Evolutionary conservation across 371 early-diverging fungal species (phyloP).

Genomic region (Apophysomyces trapeziformis): DNA sequence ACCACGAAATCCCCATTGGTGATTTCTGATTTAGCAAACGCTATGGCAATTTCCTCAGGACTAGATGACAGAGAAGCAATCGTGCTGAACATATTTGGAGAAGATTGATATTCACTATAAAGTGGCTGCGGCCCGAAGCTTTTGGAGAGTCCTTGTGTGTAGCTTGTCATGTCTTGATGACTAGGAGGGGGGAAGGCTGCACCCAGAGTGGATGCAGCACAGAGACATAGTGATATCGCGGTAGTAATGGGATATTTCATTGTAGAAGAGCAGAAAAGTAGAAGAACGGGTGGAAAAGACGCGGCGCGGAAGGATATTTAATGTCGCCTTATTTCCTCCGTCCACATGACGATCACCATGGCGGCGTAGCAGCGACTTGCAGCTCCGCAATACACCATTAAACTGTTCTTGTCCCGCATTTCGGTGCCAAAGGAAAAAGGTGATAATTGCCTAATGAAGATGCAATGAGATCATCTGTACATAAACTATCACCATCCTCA

Average conservation of each 20-base stretch:
- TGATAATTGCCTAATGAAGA: conserved; percentile 7
- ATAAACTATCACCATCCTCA: neutral
- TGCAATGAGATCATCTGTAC: conserved; percentile 6
- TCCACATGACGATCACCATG: conserved; percentile 11
- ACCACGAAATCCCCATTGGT: conserved; percentile 54
- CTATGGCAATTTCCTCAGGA: conserved; percentile 46
- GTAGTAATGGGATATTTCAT: conserved; percentile 21
- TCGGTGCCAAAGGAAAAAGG: conserved; percentile 2
- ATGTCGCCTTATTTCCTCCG: neutral
- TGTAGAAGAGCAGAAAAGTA: neutral
- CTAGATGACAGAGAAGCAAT: neutral
- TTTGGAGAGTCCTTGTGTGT: conserved; percentile 28
- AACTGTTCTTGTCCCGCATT: neutral
- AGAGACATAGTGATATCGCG: conserved; percentile 10
- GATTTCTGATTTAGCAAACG: conserved; percentile 51
- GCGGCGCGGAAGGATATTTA: conserved; percentile 5
- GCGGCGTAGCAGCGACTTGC: neutral
- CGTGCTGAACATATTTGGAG: conserved; percentile 10
- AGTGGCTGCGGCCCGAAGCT: conserved; percentile 42
- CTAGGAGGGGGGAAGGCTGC: neutral
- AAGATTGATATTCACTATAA: conserved; percentile 29
- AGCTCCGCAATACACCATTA: conserved; percentile 4
- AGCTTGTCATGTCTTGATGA: conserved; percentile 13
- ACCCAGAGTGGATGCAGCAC: conserved; percentile 9
- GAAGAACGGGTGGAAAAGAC: conserved; percentile 6